Evolutionary conservation across 1,284 basidiomycete genomes (phyloP).

Genomic region (Hymenochaete sp.): DNA sequence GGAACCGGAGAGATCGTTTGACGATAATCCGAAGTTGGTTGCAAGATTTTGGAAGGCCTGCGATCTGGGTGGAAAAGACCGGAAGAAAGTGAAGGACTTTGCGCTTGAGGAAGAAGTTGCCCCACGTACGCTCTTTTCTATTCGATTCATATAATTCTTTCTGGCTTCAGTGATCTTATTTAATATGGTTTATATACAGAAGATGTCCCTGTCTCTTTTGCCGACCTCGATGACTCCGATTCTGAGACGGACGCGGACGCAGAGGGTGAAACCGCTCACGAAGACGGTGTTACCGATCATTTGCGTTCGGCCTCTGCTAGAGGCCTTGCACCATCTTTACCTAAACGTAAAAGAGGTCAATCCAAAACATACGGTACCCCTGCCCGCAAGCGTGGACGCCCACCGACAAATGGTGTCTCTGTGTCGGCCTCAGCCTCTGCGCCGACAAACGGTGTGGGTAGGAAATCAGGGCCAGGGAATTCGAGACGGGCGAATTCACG

Average conservation of each 20-base stretch:
- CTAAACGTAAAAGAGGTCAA: background rate
- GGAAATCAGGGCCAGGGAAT: too few relatives aligned
- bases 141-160: background rate
- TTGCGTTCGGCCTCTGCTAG: background rate
- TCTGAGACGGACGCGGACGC: background rate
- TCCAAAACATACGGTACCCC: background rate
- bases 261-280: constrained; percentile 6
- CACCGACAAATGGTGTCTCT: constrained; percentile 1
- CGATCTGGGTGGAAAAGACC: constrained; percentile 42
- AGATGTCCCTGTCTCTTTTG: too few relatives aligned
- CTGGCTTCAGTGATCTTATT: background rate
- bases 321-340: background rate
- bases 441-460: too few relatives aligned
- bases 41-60: constrained; percentile 52
- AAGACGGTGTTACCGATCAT: too few relatives aligned
- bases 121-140: constrained; percentile 36
- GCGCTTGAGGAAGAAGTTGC: constrained; percentile 46
- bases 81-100: constrained; percentile 40
- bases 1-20: constrained; percentile 59
- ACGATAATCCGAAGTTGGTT: constrained; percentile 45
- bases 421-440: background rate
- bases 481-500: too few relatives aligned
- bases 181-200: too few relatives aligned
- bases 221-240: constrained; percentile 2
- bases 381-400: constrained; percentile 12